These are phyloP conservation scores for Colletotrichum australisinense DNA, from an alignment of 2,329 filamentous ascomycete genomes.

Conservation along the genomic window DNA sequence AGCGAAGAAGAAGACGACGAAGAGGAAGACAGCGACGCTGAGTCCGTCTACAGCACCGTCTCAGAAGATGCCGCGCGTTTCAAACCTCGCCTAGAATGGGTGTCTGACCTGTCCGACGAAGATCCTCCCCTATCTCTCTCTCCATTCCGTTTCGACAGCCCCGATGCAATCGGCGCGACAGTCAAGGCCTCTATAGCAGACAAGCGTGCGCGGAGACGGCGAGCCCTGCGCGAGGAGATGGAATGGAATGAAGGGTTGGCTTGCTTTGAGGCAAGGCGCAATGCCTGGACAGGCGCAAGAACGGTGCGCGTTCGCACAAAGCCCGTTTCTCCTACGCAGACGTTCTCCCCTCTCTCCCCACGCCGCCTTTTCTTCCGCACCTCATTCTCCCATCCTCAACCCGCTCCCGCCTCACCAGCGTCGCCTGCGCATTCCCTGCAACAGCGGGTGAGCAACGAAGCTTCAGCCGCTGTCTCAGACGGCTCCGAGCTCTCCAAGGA, in stretches of 20 bases:
- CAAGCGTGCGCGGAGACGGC: slow-evolving; percentile 66
- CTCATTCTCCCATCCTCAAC: slow-evolving; percentile 53
- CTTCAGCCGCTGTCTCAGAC: slow-evolving; percentile 53
- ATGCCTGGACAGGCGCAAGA: slow-evolving; percentile 87
- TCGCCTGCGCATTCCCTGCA: slow-evolving; percentile 35
- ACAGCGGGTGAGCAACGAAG: slow-evolving; percentile 43
- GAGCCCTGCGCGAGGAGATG: slow-evolving; percentile 71
- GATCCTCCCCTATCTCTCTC: slow-evolving; percentile 52
- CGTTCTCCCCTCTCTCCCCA: slow-evolving; percentile 56
- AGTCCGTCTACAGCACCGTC: slow-evolving; percentile 67
- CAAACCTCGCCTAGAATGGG: slow-evolving; percentile 65
- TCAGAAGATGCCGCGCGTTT: slow-evolving; percentile 66
- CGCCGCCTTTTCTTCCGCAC: slow-evolving; percentile 64
- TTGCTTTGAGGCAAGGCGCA: slow-evolving; percentile 81
- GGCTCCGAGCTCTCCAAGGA: slow-evolving; percentile 55
- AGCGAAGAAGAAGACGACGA: slow-evolving; percentile 48
- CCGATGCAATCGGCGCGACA: slow-evolving; percentile 57
- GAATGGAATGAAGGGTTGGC: slow-evolving; percentile 84
- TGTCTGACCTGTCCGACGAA: slow-evolving; percentile 67
- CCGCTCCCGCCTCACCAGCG: slow-evolving; percentile 40
- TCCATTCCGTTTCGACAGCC: slow-evolving; percentile 63
- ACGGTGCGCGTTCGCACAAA: slow-evolving; percentile 66
- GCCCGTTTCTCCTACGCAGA: slow-evolving; percentile 50
- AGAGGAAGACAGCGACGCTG: slow-evolving; percentile 53
- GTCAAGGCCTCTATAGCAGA: slow-evolving; percentile 56